Evolutionary conservation across 352 stramenopile genomes (phyloP), one percentile per base, ranked within the genome.

Genomic region (Phytophthora megakarya): DNA sequence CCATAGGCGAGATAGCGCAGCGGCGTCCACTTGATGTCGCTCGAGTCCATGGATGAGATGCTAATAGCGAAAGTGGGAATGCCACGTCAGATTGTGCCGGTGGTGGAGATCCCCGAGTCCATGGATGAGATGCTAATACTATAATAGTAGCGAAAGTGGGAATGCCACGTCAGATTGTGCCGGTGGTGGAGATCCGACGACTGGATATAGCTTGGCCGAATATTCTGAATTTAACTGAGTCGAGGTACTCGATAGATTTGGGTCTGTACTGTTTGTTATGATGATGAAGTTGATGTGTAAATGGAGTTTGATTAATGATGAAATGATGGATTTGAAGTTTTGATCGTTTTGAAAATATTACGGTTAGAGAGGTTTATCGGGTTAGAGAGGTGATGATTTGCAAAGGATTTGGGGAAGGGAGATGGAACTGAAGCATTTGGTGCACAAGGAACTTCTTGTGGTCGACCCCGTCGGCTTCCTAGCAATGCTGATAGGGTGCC

Each of bases 1-100:
- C 81, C 84, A 49, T 95, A 95, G 4, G 83, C 73, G 9, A 95
- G 50, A 58, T 83, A 92, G 43, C 78, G 77, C 39, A 64, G 48
- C 8, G 70, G 61, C 19, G 83, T 90, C 83, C 85, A 94, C 58
- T 81, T 55, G 23, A 63, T 67, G 39, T 65, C 39, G 21, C n/a
- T n/a, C n/a, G n/a, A n/a, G n/a, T 42, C 13, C 56, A 67, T 59
- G 46, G 18, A 12, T 56, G 48, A 37, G 11, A 35, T 39, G 48
- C n/a, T 10, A 3, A 8, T 5, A 26, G 35, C 7, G 30, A 42
- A 38, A 45, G 7, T 16, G n/a, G 40, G 30, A 66, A 33, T 66
- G 58, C 43, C 16, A 37, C 19, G 48, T 22, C 21, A 33, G 28
- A 12, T 13, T 48, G 48, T 66, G 47, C 59, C 59, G 59, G 59